A percentile compares a stretch with the other conserved stretches of the same genome.
phyloP scores from a whole-genome alignment of 768 basidiomycete genomes.

The Sporobolomyces roseus region DNA sequence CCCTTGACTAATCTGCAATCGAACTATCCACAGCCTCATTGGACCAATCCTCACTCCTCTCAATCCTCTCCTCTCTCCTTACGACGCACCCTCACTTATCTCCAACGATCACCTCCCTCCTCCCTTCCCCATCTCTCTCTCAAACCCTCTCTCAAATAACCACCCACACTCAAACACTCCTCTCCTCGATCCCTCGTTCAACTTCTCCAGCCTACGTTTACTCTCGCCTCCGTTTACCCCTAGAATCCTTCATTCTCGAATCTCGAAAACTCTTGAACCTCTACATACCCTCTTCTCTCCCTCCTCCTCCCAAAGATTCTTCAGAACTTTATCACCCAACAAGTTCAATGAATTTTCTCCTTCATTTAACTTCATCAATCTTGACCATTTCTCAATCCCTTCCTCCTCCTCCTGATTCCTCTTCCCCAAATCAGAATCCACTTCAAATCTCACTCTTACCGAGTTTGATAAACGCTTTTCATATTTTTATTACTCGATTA shows the following conservation, averaged over 20 bases:
- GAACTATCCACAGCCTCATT: conserved; percentile 37
- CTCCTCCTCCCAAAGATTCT: neutral
- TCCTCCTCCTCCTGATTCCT: conserved; percentile 30
- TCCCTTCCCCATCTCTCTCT: conserved; percentile 37
- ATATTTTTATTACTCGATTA: conserved; percentile 39
- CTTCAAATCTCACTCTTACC: conserved; percentile 35
- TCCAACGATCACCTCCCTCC: conserved; percentile 32
- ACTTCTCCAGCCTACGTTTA: too few species aligned
- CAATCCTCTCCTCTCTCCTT: conserved; percentile 42
- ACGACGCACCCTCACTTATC: conserved; percentile 35
- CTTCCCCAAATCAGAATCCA: conserved; percentile 14
- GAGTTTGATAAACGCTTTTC: conserved; percentile 40
- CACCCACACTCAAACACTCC: too few species aligned
- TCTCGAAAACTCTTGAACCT: neutral
- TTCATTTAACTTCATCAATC: conserved; percentile 37
- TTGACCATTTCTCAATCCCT: conserved; percentile 39
- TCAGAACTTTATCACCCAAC: conserved; percentile 37
- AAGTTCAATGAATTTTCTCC: conserved; percentile 42
- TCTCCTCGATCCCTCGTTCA: too few species aligned
- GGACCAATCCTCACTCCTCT: conserved; percentile 39
- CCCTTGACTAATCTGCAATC: neutral
- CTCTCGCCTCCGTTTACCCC: too few species aligned
- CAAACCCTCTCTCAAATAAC: conserved; percentile 11
- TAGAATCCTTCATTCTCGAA: too few species aligned
- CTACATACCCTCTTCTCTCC: conserved; percentile 25